Base-by-base conservation (phyloP, 805 yeast genomes). In the Brettanomyces naardenensis region DNA sequence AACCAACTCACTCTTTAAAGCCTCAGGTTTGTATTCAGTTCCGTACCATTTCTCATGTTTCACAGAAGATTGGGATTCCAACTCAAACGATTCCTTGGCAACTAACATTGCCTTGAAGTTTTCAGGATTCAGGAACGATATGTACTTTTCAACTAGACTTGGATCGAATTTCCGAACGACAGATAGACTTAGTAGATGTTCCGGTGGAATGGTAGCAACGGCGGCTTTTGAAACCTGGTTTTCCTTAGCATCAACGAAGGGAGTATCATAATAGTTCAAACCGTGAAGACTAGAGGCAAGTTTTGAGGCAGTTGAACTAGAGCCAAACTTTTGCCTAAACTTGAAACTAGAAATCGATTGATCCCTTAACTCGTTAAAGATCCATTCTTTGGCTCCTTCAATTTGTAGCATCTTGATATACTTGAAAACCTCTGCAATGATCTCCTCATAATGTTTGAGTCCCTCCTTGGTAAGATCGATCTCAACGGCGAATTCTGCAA, bases 11-110 rank as follows among this genome's bases (percentile, higher is more conserved):
- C 44, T 31, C 2, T 75, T 63, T 18, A 85, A 51, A 13, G 65
- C 61, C 9, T 61, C 65, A 31, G 70, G 56, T 3, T 71, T 60
- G 54, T 87, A 85, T 47, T 83, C 82, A 0, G 97, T 87, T 3
- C 95, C 95, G 54, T 92, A 90, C 95, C 96, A 90, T 51, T 75
- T 68, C 56, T 90, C 98, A 17, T 53, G 65, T 13, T 60, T 45
- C 2, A 27, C n/a, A 2, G 22, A 22, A 2, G 49, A 61, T 3
- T 29, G 15, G 6, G 35, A 23, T n/a, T 70, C 70, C 3, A 77
- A 69, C 5, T 68, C 68, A 37, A 75, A 66, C 5, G 35, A 36
- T 45, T 56, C 73, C 58, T 65, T 78, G 22, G 73, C 66, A 11
- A 76, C 64, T 19, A 89, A 54, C 31, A 69, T 61, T 4, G 75